Evolutionary conservation across 768 basidiomycete species (phyloP), one percentile per base, ranked within the genome.

Genomic region (Sporobolomyces roseus): DNA sequence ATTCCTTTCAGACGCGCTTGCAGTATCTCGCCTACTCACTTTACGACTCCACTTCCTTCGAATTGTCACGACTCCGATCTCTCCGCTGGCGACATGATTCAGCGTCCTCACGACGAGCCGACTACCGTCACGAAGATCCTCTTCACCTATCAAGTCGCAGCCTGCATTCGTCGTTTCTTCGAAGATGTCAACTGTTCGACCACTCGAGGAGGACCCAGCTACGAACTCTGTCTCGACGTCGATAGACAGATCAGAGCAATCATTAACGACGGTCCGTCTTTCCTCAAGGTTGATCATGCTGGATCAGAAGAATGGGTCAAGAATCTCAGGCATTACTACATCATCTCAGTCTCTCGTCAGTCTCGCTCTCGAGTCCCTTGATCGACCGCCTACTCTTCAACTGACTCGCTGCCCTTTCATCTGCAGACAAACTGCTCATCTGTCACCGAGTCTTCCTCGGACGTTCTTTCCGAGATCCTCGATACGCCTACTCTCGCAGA

Each of bases 21-120:
- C 58, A 23, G 58, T 35, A 63, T 73, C 56, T 61, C 50, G 21
- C 68, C 72, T 1, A 27, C 62, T 0, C 66, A 70, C 54, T 59
- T 56, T 25, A 64, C 68, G 1, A 73, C 72, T 3, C 72, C 72
- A 3, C 68, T 66, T 23, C 72, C 72, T 4, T n/a, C 55, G 52
- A 73, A 73, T 35, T 63, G 62, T 19, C 65, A 56, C 63, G 72
- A 73, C 32, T 29, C 45, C 1, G 72, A 73, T 38, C 65, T 73
- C 41, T 35, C 65, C 1, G 19, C 41, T 12, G 72, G 72, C 27
- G 7, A 33, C 46, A 25, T 62, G 25, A 21, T 70, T 54, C 41
- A 36, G 3, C 65, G 68, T 16, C 30, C 72, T 13, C 33, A 23
- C 2, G 58, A 61, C 38, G 65, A 67, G 36, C 68, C 72, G 29